Conservation (phyloP, 345 rosid species). For the Gossypium stocksii region DNA sequence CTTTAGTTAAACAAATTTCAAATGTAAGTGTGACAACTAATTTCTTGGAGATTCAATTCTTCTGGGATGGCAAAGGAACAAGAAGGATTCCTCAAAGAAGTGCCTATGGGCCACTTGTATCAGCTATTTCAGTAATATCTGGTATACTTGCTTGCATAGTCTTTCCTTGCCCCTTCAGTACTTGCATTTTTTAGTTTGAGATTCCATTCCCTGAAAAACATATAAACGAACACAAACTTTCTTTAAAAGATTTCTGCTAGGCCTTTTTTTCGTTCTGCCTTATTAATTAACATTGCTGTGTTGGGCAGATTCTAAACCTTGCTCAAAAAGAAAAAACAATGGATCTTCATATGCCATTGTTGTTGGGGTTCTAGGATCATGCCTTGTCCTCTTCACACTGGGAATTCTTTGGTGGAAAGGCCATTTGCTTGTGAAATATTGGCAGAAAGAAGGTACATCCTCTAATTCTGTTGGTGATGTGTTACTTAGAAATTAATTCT, state of each 20-base stretch:
- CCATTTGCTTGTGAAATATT: constrained; percentile 12
- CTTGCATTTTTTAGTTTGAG: not conserved
- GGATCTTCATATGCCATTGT: constrained; percentile 16
- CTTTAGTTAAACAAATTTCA: constrained; percentile 24
- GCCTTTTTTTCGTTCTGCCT: not conserved
- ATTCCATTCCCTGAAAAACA: not conserved
- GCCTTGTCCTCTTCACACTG: constrained; percentile 22
- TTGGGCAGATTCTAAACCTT: constrained; percentile 31
- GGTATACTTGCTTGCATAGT: constrained; percentile 23
- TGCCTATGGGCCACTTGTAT: constrained; percentile 53
- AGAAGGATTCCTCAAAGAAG: constrained; percentile 43
- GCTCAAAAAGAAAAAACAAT: constrained; percentile 18
- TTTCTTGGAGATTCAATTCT: constrained; percentile 43
- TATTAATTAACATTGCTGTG: constrained; percentile 3
- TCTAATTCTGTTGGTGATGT: not conserved
- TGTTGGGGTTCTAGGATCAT: constrained; percentile 24
- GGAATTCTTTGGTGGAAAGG: constrained; percentile 37
- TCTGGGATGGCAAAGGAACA: constrained; percentile 64
- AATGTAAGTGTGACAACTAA: constrained; percentile 30
- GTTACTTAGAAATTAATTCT: not conserved
- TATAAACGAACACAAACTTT: not conserved
- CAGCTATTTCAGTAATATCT: constrained; percentile 47
- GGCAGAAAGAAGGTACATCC: constrained; percentile 21
- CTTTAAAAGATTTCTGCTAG: not conserved
- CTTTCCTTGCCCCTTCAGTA: not conserved